These are phyloP conservation scores for Carex littledalei DNA, from an alignment of 176 grass and related monocot species.

Conservation along the genomic window DNA sequence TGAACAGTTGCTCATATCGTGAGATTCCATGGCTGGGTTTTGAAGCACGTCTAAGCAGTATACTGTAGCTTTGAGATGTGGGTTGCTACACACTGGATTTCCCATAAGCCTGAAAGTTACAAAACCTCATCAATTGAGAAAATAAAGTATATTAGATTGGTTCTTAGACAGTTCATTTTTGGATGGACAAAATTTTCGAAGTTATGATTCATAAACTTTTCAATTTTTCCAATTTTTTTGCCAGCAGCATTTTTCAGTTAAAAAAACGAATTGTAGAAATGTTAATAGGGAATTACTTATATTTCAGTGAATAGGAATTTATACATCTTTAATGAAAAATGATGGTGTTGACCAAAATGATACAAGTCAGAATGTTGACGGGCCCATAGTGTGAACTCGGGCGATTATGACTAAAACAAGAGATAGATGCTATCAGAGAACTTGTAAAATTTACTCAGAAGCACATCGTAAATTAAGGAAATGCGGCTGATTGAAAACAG, in stretches of 20 bases:
- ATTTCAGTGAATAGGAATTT: background rate
- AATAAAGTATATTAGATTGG: background rate
- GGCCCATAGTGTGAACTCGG: background rate
- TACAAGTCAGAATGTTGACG: background rate
- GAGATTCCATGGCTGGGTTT: background rate
- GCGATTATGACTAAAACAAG: background rate
- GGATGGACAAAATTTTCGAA: background rate
- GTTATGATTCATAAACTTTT: background rate
- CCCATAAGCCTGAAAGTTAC: conserved; percentile 35
- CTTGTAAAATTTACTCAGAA: background rate
- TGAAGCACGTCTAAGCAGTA: conserved; percentile 22
- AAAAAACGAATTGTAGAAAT: background rate
- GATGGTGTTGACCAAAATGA: background rate
- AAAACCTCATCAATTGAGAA: background rate
- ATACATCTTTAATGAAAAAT: background rate
- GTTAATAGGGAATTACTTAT: background rate
- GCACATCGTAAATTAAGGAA: background rate
- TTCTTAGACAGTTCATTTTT: background rate
- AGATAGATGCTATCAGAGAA: background rate
- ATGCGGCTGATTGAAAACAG: background rate
- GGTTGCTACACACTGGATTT: conserved; percentile 48
- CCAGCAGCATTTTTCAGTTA: background rate
- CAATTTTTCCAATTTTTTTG: background rate
- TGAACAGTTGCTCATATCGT: conserved; percentile 10
- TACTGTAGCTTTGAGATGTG: conserved; percentile 18